Conservation (phyloP, 2,329 filamentous ascomycete species). For the Lasiodiplodia theobromae region DNA sequence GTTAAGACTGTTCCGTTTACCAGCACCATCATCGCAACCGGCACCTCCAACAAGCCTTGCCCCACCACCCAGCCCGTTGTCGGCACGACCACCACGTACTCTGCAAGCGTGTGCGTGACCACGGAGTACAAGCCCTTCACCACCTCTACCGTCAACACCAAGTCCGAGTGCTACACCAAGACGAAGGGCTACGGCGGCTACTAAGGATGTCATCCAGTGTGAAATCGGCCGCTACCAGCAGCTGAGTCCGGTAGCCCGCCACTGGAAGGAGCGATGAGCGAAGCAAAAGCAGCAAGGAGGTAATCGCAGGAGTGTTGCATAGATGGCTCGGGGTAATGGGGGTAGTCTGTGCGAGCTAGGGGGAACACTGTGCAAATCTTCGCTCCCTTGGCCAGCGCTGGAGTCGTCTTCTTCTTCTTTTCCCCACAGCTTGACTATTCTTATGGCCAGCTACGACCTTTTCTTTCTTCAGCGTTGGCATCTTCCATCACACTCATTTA, state of each 20-base stretch:
- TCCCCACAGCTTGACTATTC: slow-evolving; percentile 6
- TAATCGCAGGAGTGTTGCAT: background rate
- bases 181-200: slow-evolving; percentile 23
- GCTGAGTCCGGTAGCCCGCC: background rate
- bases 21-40: background rate
- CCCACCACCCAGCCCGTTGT: slow-evolving; percentile 34
- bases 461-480: background rate
- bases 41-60: slow-evolving; percentile 31
- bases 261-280: background rate
- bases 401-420: background rate
- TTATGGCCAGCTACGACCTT: slow-evolving; percentile 1
- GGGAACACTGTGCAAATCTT: background rate
- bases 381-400: background rate
- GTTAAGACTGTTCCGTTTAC: slow-evolving; percentile 31
- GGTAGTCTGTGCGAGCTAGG: slow-evolving; percentile 1
- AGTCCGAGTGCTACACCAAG: slow-evolving; percentile 36
- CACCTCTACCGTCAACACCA: slow-evolving; percentile 34
- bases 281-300: background rate
- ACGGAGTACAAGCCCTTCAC: slow-evolving; percentile 36
- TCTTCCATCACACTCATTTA: slow-evolving; percentile 4
- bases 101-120: slow-evolving; percentile 32
- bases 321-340: background rate
- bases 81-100: slow-evolving; percentile 31
- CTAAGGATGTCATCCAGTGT: slow-evolving; percentile 1
- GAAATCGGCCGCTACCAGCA: background rate